Percentiles rank a stretch among this genome's conserved stretches.
phyloP scores from a whole-genome alignment of 75 land plant species.

The Pseudotsuga menziesii region DNA sequence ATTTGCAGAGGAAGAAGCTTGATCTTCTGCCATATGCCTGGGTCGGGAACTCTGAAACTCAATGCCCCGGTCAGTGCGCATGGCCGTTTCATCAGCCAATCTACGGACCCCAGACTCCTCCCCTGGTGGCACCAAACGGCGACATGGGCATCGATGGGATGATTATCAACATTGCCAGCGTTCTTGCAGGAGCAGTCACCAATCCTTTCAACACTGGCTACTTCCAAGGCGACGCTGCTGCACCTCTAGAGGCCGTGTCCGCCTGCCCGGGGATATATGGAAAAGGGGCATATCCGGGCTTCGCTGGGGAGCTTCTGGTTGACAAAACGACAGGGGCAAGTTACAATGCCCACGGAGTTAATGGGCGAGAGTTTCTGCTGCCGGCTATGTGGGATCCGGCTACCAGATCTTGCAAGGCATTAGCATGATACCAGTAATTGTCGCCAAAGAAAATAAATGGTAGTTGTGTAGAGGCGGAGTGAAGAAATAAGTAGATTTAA shows the following conservation, averaged over 20 bases:
- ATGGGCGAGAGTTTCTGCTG: conserved; percentile 53
- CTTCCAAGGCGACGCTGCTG: conserved; percentile 54
- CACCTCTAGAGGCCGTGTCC: conserved; percentile 63
- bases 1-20: too few species aligned
- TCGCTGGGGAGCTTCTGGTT: conserved; percentile 55
- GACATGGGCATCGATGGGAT: conserved; percentile 75
- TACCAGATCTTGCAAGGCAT: conserved; percentile 41
- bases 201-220: conserved; percentile 66
- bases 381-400: conserved; percentile 71
- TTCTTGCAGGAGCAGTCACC: conserved; percentile 63
- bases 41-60: conserved; percentile 63
- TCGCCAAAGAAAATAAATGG: too few species aligned
- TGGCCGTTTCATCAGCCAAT: conserved; percentile 73
- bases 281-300: conserved; percentile 64
- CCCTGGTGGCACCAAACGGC: conserved; percentile 55
- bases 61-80: conserved; percentile 76
- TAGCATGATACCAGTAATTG: background rate
- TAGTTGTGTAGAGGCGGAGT: too few species aligned
- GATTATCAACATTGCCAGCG: conserved; percentile 55
- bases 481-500: too few species aligned
- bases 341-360: conserved; percentile 60
- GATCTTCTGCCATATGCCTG: conserved; percentile 36
- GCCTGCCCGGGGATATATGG: conserved; percentile 72
- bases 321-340: conserved; percentile 58
- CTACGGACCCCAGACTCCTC: conserved; percentile 61